phyloP scores from a whole-genome alignment of 495 filamentous ascomycete genomes.

The Chlorociboria aeruginascens region DNA sequence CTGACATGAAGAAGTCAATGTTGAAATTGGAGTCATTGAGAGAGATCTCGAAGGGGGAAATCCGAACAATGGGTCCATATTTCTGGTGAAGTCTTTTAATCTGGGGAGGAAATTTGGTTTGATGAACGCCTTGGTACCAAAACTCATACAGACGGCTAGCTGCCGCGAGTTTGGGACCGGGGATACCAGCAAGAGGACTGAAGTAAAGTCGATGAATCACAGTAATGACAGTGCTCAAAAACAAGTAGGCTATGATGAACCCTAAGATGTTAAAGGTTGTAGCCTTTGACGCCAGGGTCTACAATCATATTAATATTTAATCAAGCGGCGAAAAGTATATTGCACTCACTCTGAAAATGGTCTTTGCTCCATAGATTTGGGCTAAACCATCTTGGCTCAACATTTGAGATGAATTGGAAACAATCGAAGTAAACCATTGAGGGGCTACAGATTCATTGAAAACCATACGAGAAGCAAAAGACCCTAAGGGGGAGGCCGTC shows the following conservation, averaged over 20 bases:
- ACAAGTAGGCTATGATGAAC: slow-evolving; percentile 3
- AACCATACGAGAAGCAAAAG: no score
- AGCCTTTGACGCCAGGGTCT: no score
- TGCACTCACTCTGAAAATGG: no score
- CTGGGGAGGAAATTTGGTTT: slow-evolving; percentile 17
- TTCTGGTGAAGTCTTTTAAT: slow-evolving; percentile 20
- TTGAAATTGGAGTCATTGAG: slow-evolving; percentile 41
- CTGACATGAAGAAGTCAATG: slow-evolving; percentile 30
- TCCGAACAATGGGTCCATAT: slow-evolving; percentile 44
- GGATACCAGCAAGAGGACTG: slow-evolving; percentile 31
- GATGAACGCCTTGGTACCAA: slow-evolving; percentile 10
- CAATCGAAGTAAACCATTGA: no score
- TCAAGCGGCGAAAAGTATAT: no score
- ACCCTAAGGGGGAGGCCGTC: no score
- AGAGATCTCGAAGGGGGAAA: slow-evolving; percentile 44
- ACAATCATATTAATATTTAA: no score
- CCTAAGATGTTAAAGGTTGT: no score
- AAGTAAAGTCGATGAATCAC: slow-evolving; percentile 26
- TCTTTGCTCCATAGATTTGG: no score
- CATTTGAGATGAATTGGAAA: no score
- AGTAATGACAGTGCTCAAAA: neutral
- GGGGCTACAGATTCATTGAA: no score
- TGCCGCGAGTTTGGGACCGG: slow-evolving; percentile 34
- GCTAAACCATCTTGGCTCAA: no score
- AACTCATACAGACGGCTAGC: slow-evolving; percentile 29